Conservation (phyloP, 768 basidiomycete species). For the Pleurotus ostreatus region DNA sequence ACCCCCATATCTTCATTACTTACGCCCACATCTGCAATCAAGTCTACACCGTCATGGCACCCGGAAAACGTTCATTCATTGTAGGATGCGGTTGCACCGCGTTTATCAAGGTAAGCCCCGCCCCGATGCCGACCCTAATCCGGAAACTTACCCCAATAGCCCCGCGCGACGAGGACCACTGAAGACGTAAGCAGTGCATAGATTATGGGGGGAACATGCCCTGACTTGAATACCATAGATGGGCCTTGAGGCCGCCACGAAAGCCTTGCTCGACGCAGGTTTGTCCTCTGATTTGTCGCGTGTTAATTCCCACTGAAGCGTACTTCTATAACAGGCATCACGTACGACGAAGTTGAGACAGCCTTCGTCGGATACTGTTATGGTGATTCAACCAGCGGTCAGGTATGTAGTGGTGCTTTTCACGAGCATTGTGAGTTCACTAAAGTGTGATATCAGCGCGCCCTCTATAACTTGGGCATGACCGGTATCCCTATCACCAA, state of each 20-base stretch:
- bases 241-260: slow-evolving; percentile 84
- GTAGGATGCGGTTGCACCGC: slow-evolving; percentile 74
- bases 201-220: too few relatives aligned
- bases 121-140: too few relatives aligned
- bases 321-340: slow-evolving; percentile 52
- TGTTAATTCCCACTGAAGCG: not conserved
- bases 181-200: slow-evolving; percentile 52
- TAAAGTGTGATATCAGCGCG: slow-evolving; percentile 39
- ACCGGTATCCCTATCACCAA: slow-evolving; percentile 83
- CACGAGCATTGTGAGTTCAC: not conserved
- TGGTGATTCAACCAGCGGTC: slow-evolving; percentile 76
- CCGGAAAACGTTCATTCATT: slow-evolving; percentile 52
- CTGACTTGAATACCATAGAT: slow-evolving; percentile 40
- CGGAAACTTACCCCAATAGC: slow-evolving; percentile 33
- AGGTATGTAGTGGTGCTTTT: slow-evolving; percentile 31
- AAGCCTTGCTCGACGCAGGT: slow-evolving; percentile 85
- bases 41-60: slow-evolving; percentile 8
- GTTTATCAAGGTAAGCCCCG: slow-evolving; percentile 61
- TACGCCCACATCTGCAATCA: too few relatives aligned
- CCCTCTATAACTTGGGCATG: slow-evolving; percentile 79
- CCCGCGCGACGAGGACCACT: slow-evolving; percentile 58
- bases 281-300: slow-evolving; percentile 8
- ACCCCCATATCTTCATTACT: not conserved
- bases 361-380: slow-evolving; percentile 79
- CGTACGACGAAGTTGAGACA: slow-evolving; percentile 69